phyloP scores from a whole-genome alignment of 495 filamentous ascomycete species.

The Parachaetomium inaequale region DNA sequence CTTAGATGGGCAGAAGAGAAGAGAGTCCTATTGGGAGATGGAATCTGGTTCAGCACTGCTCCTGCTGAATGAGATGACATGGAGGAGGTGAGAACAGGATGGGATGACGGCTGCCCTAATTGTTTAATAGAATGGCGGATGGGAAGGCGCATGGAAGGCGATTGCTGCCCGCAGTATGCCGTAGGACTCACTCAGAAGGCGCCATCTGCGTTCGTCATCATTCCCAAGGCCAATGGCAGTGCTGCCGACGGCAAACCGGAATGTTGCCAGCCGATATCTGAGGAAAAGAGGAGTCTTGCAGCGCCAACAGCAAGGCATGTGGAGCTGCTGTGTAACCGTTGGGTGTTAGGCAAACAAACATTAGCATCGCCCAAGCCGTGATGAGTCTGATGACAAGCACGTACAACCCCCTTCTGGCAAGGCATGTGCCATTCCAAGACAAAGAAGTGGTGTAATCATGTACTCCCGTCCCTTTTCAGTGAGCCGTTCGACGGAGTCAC shows the following conservation, averaged over 20 bases:
- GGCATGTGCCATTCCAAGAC: no score
- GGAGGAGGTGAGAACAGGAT: background rate
- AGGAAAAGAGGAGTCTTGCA: no score
- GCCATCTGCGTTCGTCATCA: background rate
- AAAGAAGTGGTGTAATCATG: no score
- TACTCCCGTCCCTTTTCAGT: no score
- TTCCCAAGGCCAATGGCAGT: background rate
- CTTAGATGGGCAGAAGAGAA: background rate
- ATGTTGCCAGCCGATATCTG: background rate
- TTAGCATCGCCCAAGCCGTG: no score
- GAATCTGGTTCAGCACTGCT: background rate
- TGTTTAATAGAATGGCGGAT: background rate
- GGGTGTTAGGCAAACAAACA: background rate
- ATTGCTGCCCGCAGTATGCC: background rate
- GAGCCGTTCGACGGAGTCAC: no score
- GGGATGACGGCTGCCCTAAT: background rate
- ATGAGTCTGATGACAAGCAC: no score
- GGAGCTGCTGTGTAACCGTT: background rate
- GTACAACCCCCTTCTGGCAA: no score
- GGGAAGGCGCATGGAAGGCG: background rate
- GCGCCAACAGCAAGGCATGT: background rate
- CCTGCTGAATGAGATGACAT: slow-evolving; percentile 1
- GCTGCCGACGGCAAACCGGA: background rate
- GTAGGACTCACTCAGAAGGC: background rate
- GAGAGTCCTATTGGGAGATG: background rate